phyloP scores from a whole-genome alignment of 164 flowering plant species.

The Chimonanthus salicifolius region DNA sequence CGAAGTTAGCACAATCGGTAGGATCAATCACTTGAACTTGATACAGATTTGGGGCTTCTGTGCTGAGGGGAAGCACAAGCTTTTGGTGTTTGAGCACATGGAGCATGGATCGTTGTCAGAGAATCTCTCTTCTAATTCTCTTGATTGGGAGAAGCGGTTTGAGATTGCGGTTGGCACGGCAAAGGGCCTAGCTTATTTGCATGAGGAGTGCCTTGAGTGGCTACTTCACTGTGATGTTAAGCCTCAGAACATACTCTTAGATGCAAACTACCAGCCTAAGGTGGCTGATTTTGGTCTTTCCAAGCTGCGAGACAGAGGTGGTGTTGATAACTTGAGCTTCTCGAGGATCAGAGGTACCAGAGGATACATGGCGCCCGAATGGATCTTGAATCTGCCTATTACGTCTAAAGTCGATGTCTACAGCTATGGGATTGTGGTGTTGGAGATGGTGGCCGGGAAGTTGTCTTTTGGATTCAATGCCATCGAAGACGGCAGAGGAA shows the following conservation, averaged over 20 bases:
- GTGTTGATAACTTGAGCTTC: conserved; percentile 11
- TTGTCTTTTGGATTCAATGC: not conserved
- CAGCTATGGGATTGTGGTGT: conserved; percentile 37
- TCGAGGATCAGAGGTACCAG: conserved; percentile 36
- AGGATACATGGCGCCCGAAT: conserved; percentile 49
- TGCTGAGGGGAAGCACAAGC: conserved; percentile 18
- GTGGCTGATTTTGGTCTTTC: conserved; percentile 40
- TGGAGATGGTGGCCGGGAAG: conserved; percentile 23
- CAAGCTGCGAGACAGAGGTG: conserved; percentile 15
- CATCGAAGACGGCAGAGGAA: not conserved
- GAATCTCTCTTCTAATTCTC: conserved; percentile 12
- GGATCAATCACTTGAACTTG: conserved; percentile 33
- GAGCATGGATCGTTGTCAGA: conserved; percentile 28
- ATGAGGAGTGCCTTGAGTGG: conserved; percentile 41
- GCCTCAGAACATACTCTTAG: conserved; percentile 35
- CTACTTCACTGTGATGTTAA: conserved; percentile 35
- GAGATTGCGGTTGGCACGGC: conserved; percentile 28
- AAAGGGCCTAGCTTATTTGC: conserved; percentile 33
- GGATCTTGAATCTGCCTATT: conserved; percentile 28
- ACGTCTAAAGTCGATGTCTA: conserved; percentile 40
- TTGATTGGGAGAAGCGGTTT: conserved; percentile 21
- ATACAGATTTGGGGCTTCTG: conserved; percentile 34
- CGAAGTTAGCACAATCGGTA: conserved; percentile 25
- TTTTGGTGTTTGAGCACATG: conserved; percentile 34
- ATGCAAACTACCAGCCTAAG: conserved; percentile 25